Evolutionary conservation across 2,329 filamentous ascomycete species (phyloP), one percentile per base, ranked within the genome.

Genomic region (Aspergillus novofumigatus): DNA sequence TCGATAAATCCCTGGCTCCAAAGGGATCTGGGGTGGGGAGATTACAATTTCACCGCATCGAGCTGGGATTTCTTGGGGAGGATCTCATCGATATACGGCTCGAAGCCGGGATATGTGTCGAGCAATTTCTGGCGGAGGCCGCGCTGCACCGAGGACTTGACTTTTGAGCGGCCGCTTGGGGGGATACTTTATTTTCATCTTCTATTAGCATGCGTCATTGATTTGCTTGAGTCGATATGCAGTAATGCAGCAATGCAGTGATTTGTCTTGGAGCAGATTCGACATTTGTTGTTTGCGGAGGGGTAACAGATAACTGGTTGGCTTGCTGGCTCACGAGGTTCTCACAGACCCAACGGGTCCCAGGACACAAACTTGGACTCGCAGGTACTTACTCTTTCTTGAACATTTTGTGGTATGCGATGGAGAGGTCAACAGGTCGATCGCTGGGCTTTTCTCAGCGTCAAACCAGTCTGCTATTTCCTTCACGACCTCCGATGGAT

Each of bases 91-190:
- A 97, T 95, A 78, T 91, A 85, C 0, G 91, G 90, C 65, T 86
- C 86, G 52, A 97, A 88, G 52, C 90, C 84, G 2, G 94, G 94
- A 77, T 95, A 97, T 53, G 89, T 89, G 58, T 91, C 83, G 62
- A 94, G 80, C 64, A 97, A 84, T 69, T 90, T 90, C 69, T 87
- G 83, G 66, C 94, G 90, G 67, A 99, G 87, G 62, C 81, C 85
- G 70, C 94, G 90, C 80, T 97, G 92, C 56, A 91, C 91, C 25
- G 92, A 96, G 63, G 93, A 97, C 80, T 97, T 99, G 77, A 97
- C 91, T 82, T 97, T 97, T 67, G 92, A 91, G 79, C 94, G 96
- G 56, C 90, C 87, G 64, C 89, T 86, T 26, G 88, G 79, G 68
- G 86, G 80, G 73, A 96, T 86, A 65, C 90, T 93, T 69, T 55